A percentile compares a stretch with the other conserved stretches of the same genome.
These are phyloP conservation scores for Hymenoscyphus infarciens DNA, from an alignment of 2,329 filamentous ascomycete species.

Conservation along the genomic window DNA sequence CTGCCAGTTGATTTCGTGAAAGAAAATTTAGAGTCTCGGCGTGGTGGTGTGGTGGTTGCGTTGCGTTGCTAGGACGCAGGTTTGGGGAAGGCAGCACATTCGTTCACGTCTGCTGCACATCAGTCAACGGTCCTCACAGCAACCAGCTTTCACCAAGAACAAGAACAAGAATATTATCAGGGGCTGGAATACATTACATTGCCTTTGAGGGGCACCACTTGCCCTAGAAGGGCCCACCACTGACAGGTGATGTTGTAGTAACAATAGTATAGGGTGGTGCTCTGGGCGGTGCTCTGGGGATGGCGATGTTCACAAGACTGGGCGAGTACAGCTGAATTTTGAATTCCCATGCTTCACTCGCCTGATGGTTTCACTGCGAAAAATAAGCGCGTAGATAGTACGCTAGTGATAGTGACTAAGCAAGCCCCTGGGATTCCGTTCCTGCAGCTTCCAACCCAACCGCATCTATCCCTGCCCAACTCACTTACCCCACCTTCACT, in stretches of 20 bases:
- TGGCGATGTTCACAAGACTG: neutral
- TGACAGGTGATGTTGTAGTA: neutral
- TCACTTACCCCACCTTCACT: neutral
- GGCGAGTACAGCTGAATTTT: neutral
- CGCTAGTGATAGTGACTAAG: neutral
- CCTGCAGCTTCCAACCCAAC: neutral
- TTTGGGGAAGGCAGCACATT: slow-evolving; percentile 16
- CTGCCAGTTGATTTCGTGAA: slow-evolving; percentile 8
- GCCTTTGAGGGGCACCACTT: slow-evolving; percentile 26
- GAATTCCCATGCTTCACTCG: neutral
- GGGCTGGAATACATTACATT: slow-evolving; percentile 24
- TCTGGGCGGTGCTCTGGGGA: neutral
- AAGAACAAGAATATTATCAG: slow-evolving; percentile 1
- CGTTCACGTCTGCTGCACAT: slow-evolving; percentile 24
- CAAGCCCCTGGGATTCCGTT: neutral
- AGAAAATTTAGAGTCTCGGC: slow-evolving; percentile 25
- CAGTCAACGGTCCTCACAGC: slow-evolving; percentile 28
- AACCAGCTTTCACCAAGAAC: slow-evolving; percentile 17
- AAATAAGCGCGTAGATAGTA: neutral
- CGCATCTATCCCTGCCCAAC: neutral
- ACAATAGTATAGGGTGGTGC: neutral
- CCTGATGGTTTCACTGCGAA: neutral
- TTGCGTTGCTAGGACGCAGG: slow-evolving; percentile 10
- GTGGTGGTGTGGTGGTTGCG: slow-evolving; percentile 18
- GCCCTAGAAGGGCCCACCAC: slow-evolving; percentile 31